Conservation (phyloP, 2,329 filamentous ascomycete genomes). For the Arthroderma uncinatum region DNA sequence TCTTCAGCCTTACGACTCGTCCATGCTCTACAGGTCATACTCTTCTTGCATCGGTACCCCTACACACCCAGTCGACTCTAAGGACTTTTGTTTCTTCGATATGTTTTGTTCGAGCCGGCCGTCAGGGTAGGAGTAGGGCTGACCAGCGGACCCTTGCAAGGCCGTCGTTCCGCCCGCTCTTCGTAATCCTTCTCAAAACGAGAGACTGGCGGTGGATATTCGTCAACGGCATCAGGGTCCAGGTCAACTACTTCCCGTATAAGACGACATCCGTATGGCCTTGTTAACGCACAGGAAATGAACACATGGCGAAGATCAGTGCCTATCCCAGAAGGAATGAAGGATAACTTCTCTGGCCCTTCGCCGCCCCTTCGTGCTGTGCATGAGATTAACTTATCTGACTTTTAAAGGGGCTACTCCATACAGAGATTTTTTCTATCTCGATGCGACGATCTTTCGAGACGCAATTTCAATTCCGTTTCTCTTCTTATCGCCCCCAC, state of each 20-base stretch:
- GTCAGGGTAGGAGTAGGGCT: not conserved
- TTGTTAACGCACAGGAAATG: not conserved
- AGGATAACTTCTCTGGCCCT: too few relatives aligned
- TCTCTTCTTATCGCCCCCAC: too few relatives aligned
- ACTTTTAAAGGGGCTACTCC: too few relatives aligned
- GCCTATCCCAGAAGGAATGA: not conserved
- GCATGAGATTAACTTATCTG: not conserved
- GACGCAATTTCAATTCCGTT: too few relatives aligned
- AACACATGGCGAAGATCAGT: constrained; percentile 4
- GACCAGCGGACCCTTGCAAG: not conserved
- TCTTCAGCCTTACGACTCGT: not conserved
- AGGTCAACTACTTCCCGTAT: not conserved
- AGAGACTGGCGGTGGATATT: not conserved
- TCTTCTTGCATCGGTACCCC: too few relatives aligned
- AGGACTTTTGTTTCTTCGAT: too few relatives aligned
- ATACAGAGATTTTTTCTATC: too few relatives aligned
- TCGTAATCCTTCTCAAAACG: not conserved
- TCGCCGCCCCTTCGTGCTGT: not conserved
- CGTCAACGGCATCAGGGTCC: not conserved
- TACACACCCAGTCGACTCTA: too few relatives aligned
- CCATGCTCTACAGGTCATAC: too few relatives aligned
- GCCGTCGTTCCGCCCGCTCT: not conserved
- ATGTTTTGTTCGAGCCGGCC: too few relatives aligned
- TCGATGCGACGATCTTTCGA: too few relatives aligned
- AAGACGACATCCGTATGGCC: not conserved